Evolutionary conservation across 164 flowering plant genomes (phyloP), one percentile per base, ranked within the genome.

Genomic region (Litsea cubeba): DNA sequence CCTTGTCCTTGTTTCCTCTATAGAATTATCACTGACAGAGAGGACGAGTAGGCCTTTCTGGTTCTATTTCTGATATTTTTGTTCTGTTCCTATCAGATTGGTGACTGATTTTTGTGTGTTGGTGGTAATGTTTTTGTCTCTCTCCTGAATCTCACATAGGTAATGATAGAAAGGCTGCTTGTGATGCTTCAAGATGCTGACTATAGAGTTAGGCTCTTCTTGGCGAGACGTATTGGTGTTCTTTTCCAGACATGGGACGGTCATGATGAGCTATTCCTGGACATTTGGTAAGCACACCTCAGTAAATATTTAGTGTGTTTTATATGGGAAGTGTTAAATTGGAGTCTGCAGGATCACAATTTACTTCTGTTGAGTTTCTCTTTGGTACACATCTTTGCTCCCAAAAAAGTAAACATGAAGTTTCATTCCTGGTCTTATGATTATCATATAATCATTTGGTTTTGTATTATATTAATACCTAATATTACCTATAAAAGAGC

Each of bases 161-260:
- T 78, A 58, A 89, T 96, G 95, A 84, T 91, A 76, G 95, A 87
- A 63, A 87, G 82, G 81, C 83, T 96, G 77, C 83, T 96, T 74
- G 74, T 77, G 70, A 81, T 92, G 88, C 89, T 94, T 46, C 87
- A 76, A 32, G 99, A 96, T 85, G 78, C 89, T 81, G 99, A 96
- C 78, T 94, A 85, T 79, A 90, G 98, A 75, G 99, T 94, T 76
- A 84, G 99, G 77, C 81, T 90, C 35, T 82, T 75, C 78, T 69
- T 96, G 73, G 97, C 94, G 62, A 83, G 87, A 71, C 82, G 81
- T 20, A 82, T 96, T 77, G 89, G 94, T 75, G 85, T 94, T 76
- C 94, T 96, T 72, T 96, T 96, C 76, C 89, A 85, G 67, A 94
- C 92, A 24, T 96, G 98, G 99, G 99, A 96, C 76, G 99, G 98